Conservation (phyloP, 306 rosid genomes). For the Casuarina cunninghamiana region DNA sequence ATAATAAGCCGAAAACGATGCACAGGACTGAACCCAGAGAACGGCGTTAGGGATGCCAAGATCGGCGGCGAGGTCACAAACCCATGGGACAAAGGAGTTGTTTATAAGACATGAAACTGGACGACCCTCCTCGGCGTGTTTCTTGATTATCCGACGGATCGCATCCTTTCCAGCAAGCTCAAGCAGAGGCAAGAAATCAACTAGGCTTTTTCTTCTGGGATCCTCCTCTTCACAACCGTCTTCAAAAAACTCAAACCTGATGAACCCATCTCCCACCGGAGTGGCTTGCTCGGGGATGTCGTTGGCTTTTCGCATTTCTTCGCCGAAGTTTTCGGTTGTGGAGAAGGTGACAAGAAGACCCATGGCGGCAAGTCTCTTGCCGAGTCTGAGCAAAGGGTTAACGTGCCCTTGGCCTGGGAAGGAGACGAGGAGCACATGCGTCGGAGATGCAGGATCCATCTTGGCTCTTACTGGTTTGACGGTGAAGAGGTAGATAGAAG, state of each 20-base stretch:
- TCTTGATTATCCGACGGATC: conserved; percentile 17
- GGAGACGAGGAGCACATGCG: conserved; percentile 51
- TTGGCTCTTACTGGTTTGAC: background rate
- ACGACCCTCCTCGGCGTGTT: conserved; percentile 12
- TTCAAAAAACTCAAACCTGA: conserved; percentile 51
- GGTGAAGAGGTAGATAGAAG: too few relatives aligned
- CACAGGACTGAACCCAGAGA: conserved; percentile 66
- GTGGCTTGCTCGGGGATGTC: conserved; percentile 9
- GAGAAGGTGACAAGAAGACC: conserved; percentile 56
- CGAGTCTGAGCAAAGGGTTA: conserved; percentile 63
- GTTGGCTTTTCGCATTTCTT: conserved; percentile 33
- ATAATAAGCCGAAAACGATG: conserved; percentile 50
- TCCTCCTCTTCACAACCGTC: conserved; percentile 33
- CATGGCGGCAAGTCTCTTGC: conserved; percentile 40
- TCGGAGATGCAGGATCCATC: conserved; percentile 5
- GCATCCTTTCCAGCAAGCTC: conserved; percentile 32
- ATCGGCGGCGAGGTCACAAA: conserved; percentile 20
- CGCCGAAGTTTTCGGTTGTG: conserved; percentile 28
- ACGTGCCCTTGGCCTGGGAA: conserved; percentile 62
- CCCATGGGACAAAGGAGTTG: conserved; percentile 61
- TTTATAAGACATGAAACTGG: conserved; percentile 44
- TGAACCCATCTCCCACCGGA: conserved; percentile 34
- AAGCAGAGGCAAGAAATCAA: conserved; percentile 30
- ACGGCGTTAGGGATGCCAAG: conserved; percentile 51
- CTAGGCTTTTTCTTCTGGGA: background rate